These are phyloP conservation scores for Colletotrichum sp. DNA, from an alignment of 2,329 filamentous ascomycete species.

Conservation along the genomic window DNA sequence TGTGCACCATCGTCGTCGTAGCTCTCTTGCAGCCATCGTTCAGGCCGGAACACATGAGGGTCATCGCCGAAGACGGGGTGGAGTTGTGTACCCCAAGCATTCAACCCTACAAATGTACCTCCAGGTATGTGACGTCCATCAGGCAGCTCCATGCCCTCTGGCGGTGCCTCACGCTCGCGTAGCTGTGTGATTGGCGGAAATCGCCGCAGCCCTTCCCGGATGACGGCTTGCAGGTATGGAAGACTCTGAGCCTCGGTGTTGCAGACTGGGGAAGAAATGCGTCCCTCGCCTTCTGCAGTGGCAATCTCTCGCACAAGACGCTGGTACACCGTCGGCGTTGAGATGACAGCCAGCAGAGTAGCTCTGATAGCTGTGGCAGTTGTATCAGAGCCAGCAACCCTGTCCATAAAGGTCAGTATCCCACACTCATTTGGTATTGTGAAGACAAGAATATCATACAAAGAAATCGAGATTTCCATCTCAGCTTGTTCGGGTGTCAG, in stretches of 20 bases:
- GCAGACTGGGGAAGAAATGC: slow-evolving; percentile 35
- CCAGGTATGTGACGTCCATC: slow-evolving; percentile 35
- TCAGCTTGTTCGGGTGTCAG: slow-evolving; percentile 42
- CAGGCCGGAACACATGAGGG: slow-evolving; percentile 10
- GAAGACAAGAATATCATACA: slow-evolving; percentile 37
- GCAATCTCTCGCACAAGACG: slow-evolving; percentile 25
- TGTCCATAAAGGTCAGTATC: slow-evolving; percentile 24
- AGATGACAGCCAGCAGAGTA: slow-evolving; percentile 58
- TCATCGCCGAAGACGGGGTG: slow-evolving; percentile 9
- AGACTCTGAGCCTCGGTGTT: slow-evolving; percentile 39
- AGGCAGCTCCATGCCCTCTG: slow-evolving; percentile 38
- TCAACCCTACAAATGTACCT: slow-evolving; percentile 35
- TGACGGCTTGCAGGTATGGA: slow-evolving; percentile 53
- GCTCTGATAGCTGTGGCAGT: slow-evolving; percentile 60
- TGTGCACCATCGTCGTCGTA: slow-evolving; percentile 28
- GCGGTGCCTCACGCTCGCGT: slow-evolving; percentile 35
- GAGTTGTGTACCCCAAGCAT: slow-evolving; percentile 33
- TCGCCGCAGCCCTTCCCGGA: slow-evolving; percentile 52
- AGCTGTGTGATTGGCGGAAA: slow-evolving; percentile 41
- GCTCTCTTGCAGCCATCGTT: slow-evolving; percentile 8
- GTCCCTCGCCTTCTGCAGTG: slow-evolving; percentile 49
- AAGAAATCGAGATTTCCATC: slow-evolving; percentile 47
- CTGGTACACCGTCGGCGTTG: slow-evolving; percentile 45
- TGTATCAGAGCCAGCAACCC: slow-evolving; percentile 62
- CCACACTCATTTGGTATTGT: slow-evolving; percentile 38